These are phyloP conservation scores for Aspergillus diversus DNA, from an alignment of 495 filamentous ascomycete species.

Conservation along the genomic window DNA sequence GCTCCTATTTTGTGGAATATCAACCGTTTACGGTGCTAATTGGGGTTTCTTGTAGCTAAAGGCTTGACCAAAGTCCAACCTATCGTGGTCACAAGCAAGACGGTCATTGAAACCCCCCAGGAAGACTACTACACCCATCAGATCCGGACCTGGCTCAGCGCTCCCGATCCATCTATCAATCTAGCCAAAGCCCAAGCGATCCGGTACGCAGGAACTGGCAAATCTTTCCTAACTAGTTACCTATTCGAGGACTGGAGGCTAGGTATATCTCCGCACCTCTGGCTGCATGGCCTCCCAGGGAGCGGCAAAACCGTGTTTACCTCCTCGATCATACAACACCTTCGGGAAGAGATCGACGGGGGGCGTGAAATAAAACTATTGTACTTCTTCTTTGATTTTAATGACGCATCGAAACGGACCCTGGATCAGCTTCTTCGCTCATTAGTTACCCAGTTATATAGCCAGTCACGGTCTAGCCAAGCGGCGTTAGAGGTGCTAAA, in stretches of 20 bases:
- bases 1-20: too few relatives aligned
- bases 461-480: background rate
- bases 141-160: background rate
- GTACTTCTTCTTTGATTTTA: constrained; percentile 1
- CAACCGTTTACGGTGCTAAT: too few relatives aligned
- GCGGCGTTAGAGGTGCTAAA: too few relatives aligned
- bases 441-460: background rate
- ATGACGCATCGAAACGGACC: background rate
- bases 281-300: background rate
- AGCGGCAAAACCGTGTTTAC: background rate
- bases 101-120: too few relatives aligned
- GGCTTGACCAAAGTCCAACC: too few relatives aligned
- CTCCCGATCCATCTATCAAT: background rate
- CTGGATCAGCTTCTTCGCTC: background rate
- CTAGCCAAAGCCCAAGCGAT: background rate
- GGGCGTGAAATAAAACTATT: background rate
- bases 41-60: too few relatives aligned
- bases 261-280: background rate
- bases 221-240: background rate
- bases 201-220: background rate
- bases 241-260: background rate
- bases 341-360: background rate
- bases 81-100: too few relatives aligned
- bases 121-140: too few relatives aligned
- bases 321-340: background rate